A percentile compares a stretch with the other conserved stretches of the same genome.
These are phyloP conservation scores for Penicillium occitanis DNA, from an alignment of 2,329 filamentous ascomycete species.

Conservation along the genomic window DNA sequence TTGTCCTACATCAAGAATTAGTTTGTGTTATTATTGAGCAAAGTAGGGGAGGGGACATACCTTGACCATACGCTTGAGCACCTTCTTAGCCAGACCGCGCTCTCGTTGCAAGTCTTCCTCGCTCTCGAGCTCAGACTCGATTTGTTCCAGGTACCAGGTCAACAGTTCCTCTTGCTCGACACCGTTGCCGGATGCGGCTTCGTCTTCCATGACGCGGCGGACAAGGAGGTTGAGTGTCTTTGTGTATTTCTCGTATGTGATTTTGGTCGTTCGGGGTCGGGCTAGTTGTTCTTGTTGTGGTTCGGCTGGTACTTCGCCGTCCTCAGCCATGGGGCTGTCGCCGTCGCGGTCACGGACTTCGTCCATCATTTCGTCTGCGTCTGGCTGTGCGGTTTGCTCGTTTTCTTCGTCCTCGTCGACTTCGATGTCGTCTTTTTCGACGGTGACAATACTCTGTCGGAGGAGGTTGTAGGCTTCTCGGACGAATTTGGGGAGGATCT, in stretches of 20 bases:
- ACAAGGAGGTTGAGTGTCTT: constrained; percentile 85
- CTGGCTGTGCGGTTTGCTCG: constrained; percentile 38
- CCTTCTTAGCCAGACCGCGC: constrained; percentile 72
- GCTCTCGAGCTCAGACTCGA: constrained; percentile 75
- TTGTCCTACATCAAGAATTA: constrained; percentile 51
- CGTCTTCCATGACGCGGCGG: constrained; percentile 78
- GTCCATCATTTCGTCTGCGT: constrained; percentile 50
- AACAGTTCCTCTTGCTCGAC: constrained; percentile 79
- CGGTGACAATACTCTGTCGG: constrained; percentile 91
- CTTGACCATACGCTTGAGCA: constrained; percentile 94
- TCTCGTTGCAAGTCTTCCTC: constrained; percentile 81
- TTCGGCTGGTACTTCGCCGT: constrained; percentile 46
- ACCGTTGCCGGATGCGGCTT: constrained; percentile 72
- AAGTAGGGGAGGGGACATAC: constrained; percentile 51
- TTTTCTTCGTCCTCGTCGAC: constrained; percentile 72
- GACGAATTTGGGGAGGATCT: constrained; percentile 81
- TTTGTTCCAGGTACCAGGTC: constrained; percentile 88
- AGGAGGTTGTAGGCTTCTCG: constrained; percentile 89
- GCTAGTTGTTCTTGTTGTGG: constrained; percentile 32
- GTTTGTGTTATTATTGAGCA: constrained; percentile 13
- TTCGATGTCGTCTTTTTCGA: constrained; percentile 96
- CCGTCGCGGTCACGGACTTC: constrained; percentile 48
- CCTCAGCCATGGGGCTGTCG: constrained; percentile 56
- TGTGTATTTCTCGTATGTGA: constrained; percentile 94
- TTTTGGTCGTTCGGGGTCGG: constrained; percentile 69